Evolutionary conservation across 257 asterid genomes (phyloP), one percentile per base, ranked within the genome.

Genomic region (Salvia hispanica): DNA sequence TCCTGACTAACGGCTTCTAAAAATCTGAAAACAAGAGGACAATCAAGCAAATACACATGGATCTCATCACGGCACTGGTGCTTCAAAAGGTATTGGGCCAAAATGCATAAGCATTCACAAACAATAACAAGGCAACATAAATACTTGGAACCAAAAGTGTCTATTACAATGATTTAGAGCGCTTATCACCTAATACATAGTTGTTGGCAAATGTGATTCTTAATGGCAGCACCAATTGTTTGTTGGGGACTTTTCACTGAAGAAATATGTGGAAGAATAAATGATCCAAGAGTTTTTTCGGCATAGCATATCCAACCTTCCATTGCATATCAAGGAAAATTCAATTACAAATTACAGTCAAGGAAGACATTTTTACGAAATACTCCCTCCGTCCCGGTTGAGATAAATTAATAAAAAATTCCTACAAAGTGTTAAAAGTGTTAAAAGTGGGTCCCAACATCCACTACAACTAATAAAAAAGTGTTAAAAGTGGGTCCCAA

Each of bases 241-340:
- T 94, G 99, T 66, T 94, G 99, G 56, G 99, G 99, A 69, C 98
- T 94, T 81, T 94, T 94, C 69, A 94, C 98, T 11, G 96, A 85
- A 65, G 99, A 94, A 65, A 94, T 88, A 81, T 91, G 82, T 47
- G 99, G 96, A 71, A 94, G 91, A 82, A 94, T 77, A 76, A 80
- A 91, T 18, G 98, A 85, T 56, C 97, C 96, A 58, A 94, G 96
- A 68, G 96, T 85, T 82, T 94, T 94, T 82, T 91, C 99, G 3
- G 99, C 99, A 78, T 94, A 94, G 78, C 99, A 94, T 80, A 94
- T 84, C 99, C 99, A 94, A 67, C 99, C 99, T 94, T 87, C 70
- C 74, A 73, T 43, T 52, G 59, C 61, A 73, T 13, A 78, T 69
- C n/a, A 31, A n/a, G 57, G 33, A 59, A 64, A 52, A 47, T 46